Evolutionary conservation across 805 yeast species (phyloP), one percentile per base, ranked within the genome.

Genomic region (Clavispora fructus): DNA sequence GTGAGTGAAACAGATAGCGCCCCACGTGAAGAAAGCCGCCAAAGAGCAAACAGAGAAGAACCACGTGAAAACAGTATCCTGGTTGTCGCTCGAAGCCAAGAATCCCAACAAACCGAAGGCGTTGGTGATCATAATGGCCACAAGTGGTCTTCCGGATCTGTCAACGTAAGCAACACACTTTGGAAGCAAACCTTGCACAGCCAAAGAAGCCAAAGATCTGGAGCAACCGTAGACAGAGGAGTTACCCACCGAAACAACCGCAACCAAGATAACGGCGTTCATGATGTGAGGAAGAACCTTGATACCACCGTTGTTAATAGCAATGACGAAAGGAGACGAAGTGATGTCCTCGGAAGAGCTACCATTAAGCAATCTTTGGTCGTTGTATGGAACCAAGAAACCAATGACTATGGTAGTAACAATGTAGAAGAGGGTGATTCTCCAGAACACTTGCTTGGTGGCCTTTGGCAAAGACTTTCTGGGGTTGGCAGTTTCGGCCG

Each of bases 171-270:
- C 78, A 41, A 80, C 71, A 46, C 76, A 62, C 54, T 69, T 66
- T 44, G 89, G 88, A 42, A 83, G 78, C 58, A 75, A 75, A 10
- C 86, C 85, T 58, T 79, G 81, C 35, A 75, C 83, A 13, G 85
- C 80, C 52, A 85, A 66, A 8, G 87, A 77, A 23, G 78, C 75
- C 53, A 85, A 62, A 19, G 85, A 77, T 69, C 91, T 79, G 6
- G 89, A 59, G 39, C 64, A 57, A 1, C 65, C 65, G 40, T 61
- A 61, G 13, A 61, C 62, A 17, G 65, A 58, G 8, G 65, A 57
- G 55, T 61, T 61, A 6, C 65, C 65, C 26, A 61, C 65, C 1
- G 65, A 61, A n/a, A 59, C 54, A 27, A 61, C 65, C 4, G 65
- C 60, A 13, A 61, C 42, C 54, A 61, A 51, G 14, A 61, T 61